Conservation (phyloP, 225 moss, liverwort and hornwort species). For the Polytrichum commune region DNA sequence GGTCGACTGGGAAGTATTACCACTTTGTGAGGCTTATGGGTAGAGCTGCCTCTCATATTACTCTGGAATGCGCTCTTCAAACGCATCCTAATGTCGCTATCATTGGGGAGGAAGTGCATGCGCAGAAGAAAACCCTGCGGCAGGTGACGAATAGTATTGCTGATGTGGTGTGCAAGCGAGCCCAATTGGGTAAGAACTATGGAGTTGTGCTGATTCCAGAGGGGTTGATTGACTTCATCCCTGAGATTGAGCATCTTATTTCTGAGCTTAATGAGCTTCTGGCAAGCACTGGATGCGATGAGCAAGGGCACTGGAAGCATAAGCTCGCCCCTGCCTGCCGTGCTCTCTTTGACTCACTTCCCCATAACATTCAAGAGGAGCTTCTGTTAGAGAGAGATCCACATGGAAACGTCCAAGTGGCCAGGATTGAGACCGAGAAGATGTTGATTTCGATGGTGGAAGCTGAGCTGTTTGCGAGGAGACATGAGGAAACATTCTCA, state of each 20-base stretch:
- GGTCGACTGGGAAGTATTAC: slow-evolving; percentile 89
- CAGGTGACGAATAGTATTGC: slow-evolving; percentile 77
- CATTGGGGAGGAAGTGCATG: slow-evolving; percentile 83
- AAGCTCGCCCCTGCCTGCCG: slow-evolving; percentile 48
- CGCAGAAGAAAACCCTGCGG: slow-evolving; percentile 54
- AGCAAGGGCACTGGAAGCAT: slow-evolving; percentile 60
- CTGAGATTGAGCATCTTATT: slow-evolving; percentile 76
- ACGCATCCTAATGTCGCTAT: slow-evolving; percentile 87
- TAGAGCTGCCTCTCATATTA: slow-evolving; percentile 88
- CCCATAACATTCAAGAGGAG: slow-evolving; percentile 69
- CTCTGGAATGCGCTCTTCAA: slow-evolving; percentile 85
- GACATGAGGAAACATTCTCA: slow-evolving; percentile 52
- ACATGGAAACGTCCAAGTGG: slow-evolving; percentile 84
- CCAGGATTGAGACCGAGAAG: slow-evolving; percentile 91
- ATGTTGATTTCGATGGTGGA: slow-evolving; percentile 89
- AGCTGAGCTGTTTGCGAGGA: slow-evolving; percentile 58
- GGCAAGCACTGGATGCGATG: slow-evolving; percentile 51
- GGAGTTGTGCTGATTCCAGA: slow-evolving; percentile 91
- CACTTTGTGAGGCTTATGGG: slow-evolving; percentile 95
- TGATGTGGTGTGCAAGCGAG: slow-evolving; percentile 75
- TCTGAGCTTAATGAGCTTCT: slow-evolving; percentile 81
- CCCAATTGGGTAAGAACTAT: slow-evolving; percentile 53
- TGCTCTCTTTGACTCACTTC: slow-evolving; percentile 74
- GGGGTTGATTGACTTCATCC: slow-evolving; percentile 91
- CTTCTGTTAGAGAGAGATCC: slow-evolving; percentile 87